Conservation (phyloP, 1,139 yeast genomes). For the Yamadazyma dushanensis region DNA sequence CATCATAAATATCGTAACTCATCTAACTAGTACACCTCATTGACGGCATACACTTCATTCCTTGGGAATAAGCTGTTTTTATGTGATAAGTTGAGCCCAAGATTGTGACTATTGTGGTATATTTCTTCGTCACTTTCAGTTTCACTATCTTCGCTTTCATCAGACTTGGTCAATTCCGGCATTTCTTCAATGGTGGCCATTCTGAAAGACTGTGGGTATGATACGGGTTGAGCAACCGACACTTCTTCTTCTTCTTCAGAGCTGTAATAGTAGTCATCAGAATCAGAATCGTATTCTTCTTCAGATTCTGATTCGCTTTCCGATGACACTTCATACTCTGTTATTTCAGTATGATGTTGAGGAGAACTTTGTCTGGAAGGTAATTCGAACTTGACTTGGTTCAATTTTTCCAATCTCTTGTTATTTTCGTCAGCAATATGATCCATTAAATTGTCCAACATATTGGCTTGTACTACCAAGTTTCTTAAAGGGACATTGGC, state of each 20-base stretch:
- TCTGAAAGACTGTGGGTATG: slow-evolving; percentile 5
- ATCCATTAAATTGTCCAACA: slow-evolving; percentile 71
- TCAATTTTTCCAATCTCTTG: slow-evolving; percentile 23
- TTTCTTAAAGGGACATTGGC: slow-evolving; percentile 61
- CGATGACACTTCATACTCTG: slow-evolving; percentile 37
- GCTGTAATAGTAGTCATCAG: slow-evolving; percentile 32
- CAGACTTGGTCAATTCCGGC: slow-evolving; percentile 30
- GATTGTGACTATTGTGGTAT: background rate
- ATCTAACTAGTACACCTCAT: background rate
- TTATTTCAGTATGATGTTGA: slow-evolving; percentile 14
- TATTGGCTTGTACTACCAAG: slow-evolving; percentile 74
- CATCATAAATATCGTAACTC: background rate
- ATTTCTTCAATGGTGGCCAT: slow-evolving; percentile 16
- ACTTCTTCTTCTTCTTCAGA: slow-evolving; percentile 25
- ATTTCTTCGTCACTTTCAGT: slow-evolving; percentile 5
- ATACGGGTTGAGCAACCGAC: slow-evolving; percentile 14
- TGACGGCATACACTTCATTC: background rate
- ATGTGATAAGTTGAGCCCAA: background rate
- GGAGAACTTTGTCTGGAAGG: slow-evolving; percentile 10
- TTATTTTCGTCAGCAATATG: slow-evolving; percentile 35
- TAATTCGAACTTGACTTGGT: slow-evolving; percentile 17
- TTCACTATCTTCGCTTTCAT: slow-evolving; percentile 22
- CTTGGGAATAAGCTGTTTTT: background rate
- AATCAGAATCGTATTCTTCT: slow-evolving; percentile 16
- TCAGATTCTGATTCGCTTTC: slow-evolving; percentile 21